Evolutionary conservation across 768 basidiomycete genomes (phyloP).

Genomic region (Serpula lacrymans): DNA sequence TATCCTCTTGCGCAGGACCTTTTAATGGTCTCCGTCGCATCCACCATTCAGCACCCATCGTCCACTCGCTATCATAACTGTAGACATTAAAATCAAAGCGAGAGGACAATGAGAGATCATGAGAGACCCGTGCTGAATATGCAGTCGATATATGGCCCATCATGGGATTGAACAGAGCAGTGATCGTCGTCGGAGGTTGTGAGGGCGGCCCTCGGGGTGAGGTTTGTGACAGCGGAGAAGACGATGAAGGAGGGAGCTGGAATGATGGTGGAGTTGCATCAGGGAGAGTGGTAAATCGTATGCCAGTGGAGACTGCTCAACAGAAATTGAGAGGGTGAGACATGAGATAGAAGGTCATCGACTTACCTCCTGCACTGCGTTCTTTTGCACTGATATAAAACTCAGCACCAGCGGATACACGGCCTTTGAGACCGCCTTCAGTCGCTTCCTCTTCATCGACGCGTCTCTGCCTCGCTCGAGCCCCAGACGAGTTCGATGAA

Average conservation of each 20-base stretch:
- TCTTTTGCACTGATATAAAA: constrained; percentile 92
- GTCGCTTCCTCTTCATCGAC: constrained; percentile 94
- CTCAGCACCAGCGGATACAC: constrained; percentile 91
- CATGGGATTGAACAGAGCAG: constrained; percentile 94
- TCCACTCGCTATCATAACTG: constrained; percentile 95
- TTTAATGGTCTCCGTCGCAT: constrained; percentile 54
- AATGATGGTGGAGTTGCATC: constrained; percentile 70
- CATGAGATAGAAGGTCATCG: background rate
- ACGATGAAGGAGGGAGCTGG: constrained; percentile 39
- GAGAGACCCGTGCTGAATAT: constrained; percentile 84
- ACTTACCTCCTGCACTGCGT: constrained; percentile 85
- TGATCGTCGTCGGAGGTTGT: constrained; percentile 92
- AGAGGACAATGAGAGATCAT: constrained; percentile 81
- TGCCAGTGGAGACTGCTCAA: constrained; percentile 77
- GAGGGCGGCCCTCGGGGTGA: constrained; percentile 32
- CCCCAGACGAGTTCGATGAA: constrained; percentile 17
- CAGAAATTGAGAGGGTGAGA: constrained; percentile 5
- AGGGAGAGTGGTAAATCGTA: constrained; percentile 91
- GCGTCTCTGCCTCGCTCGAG: constrained; percentile 54
- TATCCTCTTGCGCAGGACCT: constrained; percentile 11
- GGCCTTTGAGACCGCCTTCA: constrained; percentile 85
- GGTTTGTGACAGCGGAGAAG: constrained; percentile 32
- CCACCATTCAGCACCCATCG: constrained; percentile 97
- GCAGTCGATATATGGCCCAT: constrained; percentile 90
- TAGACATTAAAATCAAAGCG: constrained; percentile 97